These are phyloP conservation scores for Grifola frondosa DNA, from an alignment of 1,284 basidiomycete genomes.

Conservation along the genomic window DNA sequence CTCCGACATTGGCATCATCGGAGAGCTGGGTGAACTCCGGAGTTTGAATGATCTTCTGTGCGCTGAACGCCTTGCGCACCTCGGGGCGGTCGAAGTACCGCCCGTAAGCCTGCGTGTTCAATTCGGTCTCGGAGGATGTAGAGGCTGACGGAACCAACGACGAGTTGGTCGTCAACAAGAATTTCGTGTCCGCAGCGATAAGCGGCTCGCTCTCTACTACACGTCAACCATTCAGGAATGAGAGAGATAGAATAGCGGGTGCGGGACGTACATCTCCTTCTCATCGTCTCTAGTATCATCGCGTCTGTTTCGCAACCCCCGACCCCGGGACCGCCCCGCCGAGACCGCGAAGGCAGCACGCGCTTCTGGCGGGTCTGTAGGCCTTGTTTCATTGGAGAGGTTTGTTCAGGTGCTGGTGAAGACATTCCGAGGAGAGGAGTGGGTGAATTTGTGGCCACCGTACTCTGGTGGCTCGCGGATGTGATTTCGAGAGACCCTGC, in stretches of 20 bases:
- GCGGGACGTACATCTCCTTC: constrained; percentile 67
- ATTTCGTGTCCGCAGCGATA: constrained; percentile 61
- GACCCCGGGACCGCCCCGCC: constrained; percentile 75
- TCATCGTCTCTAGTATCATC: constrained; percentile 81
- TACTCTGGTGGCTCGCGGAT: constrained; percentile 11
- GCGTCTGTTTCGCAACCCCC: constrained; percentile 76
- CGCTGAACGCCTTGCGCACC: constrained; percentile 66
- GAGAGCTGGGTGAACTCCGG: constrained; percentile 61
- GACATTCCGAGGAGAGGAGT: constrained; percentile 8
- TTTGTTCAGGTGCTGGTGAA: constrained; percentile 15
- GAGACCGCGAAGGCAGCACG: constrained; percentile 75
- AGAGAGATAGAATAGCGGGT: constrained; percentile 5
- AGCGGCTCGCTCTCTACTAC: constrained; percentile 71
- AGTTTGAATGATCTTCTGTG: constrained; percentile 69
- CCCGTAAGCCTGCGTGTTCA: constrained; percentile 61
- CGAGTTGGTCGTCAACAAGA: constrained; percentile 72
- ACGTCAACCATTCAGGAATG: constrained; percentile 8
- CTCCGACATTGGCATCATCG: constrained; percentile 60
- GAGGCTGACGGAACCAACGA: constrained; percentile 42
- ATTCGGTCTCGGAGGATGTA: constrained; percentile 36
- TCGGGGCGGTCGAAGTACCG: constrained; percentile 78
- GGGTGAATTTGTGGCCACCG: constrained; percentile 15
- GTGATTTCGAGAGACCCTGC: too few species aligned
- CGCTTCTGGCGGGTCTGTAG: constrained; percentile 55
- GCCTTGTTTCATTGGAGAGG: constrained; percentile 19